phyloP scores from a whole-genome alignment of 177 flowering plant genomes.

The Telopea speciosissima region DNA sequence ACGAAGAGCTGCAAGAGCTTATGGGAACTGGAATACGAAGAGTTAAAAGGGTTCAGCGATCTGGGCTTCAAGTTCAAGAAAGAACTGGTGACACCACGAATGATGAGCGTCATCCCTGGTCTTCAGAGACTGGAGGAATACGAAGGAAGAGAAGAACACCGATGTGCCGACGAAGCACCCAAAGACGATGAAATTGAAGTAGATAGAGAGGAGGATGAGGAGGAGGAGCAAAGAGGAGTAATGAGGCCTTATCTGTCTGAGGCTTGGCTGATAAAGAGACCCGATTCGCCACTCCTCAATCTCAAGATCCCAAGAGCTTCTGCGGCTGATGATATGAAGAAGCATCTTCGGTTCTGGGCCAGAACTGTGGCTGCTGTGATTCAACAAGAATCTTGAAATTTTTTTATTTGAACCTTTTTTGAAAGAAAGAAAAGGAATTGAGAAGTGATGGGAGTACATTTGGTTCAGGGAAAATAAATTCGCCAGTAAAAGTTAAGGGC shows the following conservation, averaged over 20 bases:
- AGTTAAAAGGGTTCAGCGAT: slow-evolving; percentile 34
- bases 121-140: slow-evolving; percentile 31
- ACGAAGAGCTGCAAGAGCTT: slow-evolving; percentile 44
- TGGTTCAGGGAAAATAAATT: no score
- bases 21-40: slow-evolving; percentile 38
- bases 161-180: neutral
- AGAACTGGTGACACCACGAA: slow-evolving; percentile 28
- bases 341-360: slow-evolving; percentile 51
- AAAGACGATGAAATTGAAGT: neutral
- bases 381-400: neutral
- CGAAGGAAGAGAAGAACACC: neutral
- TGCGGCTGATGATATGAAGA: slow-evolving; percentile 47
- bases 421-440: no score
- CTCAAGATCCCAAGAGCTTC: neutral
- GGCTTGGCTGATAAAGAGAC: neutral
- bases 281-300: neutral
- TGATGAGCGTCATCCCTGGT: slow-evolving; percentile 26
- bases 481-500: no score
- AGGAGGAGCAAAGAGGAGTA: slow-evolving; percentile 10
- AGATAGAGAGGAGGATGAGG: slow-evolving; percentile 9
- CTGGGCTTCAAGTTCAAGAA: slow-evolving; percentile 52
- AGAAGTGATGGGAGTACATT: no score
- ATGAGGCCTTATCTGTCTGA: slow-evolving; percentile 41
- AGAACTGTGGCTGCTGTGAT: slow-evolving; percentile 43
- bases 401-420: no score